Evolutionary conservation across 371 early-diverging fungal species (phyloP).

Genomic region (Saksenaea vasiformis): DNA sequence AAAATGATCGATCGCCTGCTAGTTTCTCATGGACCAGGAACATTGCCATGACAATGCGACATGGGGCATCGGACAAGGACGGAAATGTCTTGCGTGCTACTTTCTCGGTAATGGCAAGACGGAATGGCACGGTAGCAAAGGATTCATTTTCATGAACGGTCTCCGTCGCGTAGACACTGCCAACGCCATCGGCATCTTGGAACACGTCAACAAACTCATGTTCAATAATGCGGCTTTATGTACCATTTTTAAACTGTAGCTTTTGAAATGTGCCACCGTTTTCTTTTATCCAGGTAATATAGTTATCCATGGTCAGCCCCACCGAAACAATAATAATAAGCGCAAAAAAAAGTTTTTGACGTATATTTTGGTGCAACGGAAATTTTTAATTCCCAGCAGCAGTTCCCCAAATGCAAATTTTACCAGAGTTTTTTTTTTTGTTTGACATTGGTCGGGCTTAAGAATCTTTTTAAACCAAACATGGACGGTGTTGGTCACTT

Average conservation of each 20-base stretch:
- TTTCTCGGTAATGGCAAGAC: constrained; percentile 43
- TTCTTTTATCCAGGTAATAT: constrained; percentile 38
- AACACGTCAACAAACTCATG: not conserved
- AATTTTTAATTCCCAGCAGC: constrained; percentile 6
- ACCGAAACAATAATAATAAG: not conserved
- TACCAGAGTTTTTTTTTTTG: not conserved
- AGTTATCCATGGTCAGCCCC: constrained; percentile 9
- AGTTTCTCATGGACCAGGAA: constrained; percentile 42
- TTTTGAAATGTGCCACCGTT: constrained; percentile 44
- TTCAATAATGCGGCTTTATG: not conserved
- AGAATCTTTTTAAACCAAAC: constrained; percentile 8
- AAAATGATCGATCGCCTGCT: constrained; percentile 43
- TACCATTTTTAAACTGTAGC: constrained; percentile 44
- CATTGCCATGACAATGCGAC: constrained; percentile 36
- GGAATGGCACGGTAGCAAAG: constrained; percentile 44
- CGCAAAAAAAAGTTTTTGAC: not conserved
- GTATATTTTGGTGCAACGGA: constrained; percentile 8
- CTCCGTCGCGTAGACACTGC: constrained; percentile 42
- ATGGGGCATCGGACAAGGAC: constrained; percentile 23
- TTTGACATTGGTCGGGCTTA: constrained; percentile 15
- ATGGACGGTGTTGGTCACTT: not conserved
- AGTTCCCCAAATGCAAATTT: not conserved
- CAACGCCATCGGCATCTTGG: constrained; percentile 37
- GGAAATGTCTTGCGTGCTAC: constrained; percentile 46
- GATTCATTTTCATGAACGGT: constrained; percentile 30